Evolutionary conservation across 345 rosid species (phyloP), one percentile per base, ranked within the genome.

Genomic region (Corchorus capsularis): DNA sequence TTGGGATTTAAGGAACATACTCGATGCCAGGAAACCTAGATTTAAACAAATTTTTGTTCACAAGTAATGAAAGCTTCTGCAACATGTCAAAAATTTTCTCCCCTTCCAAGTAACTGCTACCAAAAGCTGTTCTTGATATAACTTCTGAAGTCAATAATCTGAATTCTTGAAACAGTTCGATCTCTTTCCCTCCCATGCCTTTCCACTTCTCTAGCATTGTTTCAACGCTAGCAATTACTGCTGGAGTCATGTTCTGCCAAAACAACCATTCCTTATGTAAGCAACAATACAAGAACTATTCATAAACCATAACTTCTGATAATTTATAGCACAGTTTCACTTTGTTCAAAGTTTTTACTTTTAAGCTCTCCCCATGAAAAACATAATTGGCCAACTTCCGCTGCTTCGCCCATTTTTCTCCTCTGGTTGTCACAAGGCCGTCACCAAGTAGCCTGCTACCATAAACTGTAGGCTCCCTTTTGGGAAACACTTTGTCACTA

Each of bases 51-150:
- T 50, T 69, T 50, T 22, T 7, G 15, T 15, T 4, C 45, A 50
- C 6, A 16, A 86, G 65, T 19, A 43, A 5, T 45, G 39, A 20
- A 60, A 86, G 19, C 79, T 43, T 71, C 59, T 11, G 65, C 35
- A 87, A 37, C 89, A 81, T 77, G 22, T 75, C 79, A 27, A 89
- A 87, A 37, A 79, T 87, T 5, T 65, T 61, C 71, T 86, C 46
- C 27, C 87, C 87, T 77, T 87, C 86, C 69, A 72, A 6, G 27
- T 85, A 86, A 61, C 82, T 85, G 69, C 88, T 84, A 22, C 89
- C 89, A 54, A 87, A 89, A 12, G 89, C 86, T 17, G 89, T 86
- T 75, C 86, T 80, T 5, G 89, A 84, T 62, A 87, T 87, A 52
- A 84, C 52, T 77, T 86, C 86, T 16, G 88, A 82, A 14, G 88